Conservation (phyloP, 2,329 filamentous ascomycete species). For the Talaromyces sp. region DNA sequence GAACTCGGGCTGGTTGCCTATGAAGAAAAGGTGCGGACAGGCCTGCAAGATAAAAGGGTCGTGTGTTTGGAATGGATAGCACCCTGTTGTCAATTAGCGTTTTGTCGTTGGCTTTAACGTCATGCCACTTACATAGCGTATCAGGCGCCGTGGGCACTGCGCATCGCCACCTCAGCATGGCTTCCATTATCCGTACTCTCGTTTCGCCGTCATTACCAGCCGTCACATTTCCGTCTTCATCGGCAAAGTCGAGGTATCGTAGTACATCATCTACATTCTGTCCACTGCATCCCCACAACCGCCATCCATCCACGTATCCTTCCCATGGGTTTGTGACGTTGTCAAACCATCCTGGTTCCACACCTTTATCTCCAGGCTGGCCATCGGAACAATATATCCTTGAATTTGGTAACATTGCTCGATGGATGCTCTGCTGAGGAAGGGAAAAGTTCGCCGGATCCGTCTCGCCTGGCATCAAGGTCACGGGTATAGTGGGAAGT, state of each 20-base stretch:
- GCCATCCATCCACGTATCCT: slow-evolving; percentile 84
- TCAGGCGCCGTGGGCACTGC: slow-evolving; percentile 92
- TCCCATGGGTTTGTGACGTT: slow-evolving; percentile 90
- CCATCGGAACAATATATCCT: slow-evolving; percentile 56
- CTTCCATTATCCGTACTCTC: slow-evolving; percentile 84
- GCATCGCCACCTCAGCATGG: slow-evolving; percentile 87
- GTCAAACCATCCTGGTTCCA: slow-evolving; percentile 71
- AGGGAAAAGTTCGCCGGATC: slow-evolving; percentile 88
- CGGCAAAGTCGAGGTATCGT: slow-evolving; percentile 67
- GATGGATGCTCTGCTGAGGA: slow-evolving; percentile 88
- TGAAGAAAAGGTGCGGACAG: slow-evolving; percentile 88
- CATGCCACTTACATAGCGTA: slow-evolving; percentile 69
- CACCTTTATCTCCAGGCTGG: slow-evolving; percentile 25
- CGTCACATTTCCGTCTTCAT: slow-evolving; percentile 21
- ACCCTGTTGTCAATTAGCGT: slow-evolving; percentile 54
- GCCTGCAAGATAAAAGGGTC: slow-evolving; percentile 83
- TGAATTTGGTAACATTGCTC: slow-evolving; percentile 79
- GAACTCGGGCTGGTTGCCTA: slow-evolving; percentile 77
- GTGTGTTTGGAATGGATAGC: slow-evolving; percentile 90
- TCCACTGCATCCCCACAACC: slow-evolving; percentile 77
- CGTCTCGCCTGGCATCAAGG: slow-evolving; percentile 73
- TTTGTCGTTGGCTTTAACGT: neutral
- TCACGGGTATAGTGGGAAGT: slow-evolving; percentile 81
- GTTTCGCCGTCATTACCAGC: slow-evolving; percentile 53
- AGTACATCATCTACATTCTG: slow-evolving; percentile 93